A percentile compares a stretch with the other conserved stretches of the same genome.
These are phyloP conservation scores for Phytopythium aichiense DNA, from an alignment of 352 stramenopile genomes.

Conservation along the genomic window DNA sequence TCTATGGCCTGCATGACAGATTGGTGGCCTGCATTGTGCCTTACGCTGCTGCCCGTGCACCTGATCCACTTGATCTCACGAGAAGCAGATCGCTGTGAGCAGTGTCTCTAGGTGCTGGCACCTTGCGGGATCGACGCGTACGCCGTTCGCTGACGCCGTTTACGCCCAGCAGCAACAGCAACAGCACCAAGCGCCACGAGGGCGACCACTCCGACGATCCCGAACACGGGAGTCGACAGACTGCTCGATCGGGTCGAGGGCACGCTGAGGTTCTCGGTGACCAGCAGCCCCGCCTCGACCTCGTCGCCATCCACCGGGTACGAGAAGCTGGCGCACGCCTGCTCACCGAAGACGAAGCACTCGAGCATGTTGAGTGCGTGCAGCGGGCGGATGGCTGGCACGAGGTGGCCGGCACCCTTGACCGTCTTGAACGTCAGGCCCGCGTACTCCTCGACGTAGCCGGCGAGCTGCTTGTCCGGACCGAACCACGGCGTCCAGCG, in stretches of 20 bases:
- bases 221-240: neutral
- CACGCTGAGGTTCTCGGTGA: neutral
- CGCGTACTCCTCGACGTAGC: slow-evolving; percentile 85
- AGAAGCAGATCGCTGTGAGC: neutral
- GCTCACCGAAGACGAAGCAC: slow-evolving; percentile 73
- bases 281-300: slow-evolving; percentile 6
- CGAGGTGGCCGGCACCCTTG: slow-evolving; percentile 90
- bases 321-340: slow-evolving; percentile 38
- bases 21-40: neutral
- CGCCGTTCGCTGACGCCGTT: neutral
- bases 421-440: slow-evolving; percentile 90
- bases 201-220: neutral
- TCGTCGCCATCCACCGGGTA: slow-evolving; percentile 41
- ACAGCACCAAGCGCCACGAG: neutral
- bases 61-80: neutral
- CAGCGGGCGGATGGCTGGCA: slow-evolving; percentile 66
- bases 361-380: slow-evolving; percentile 79
- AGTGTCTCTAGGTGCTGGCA: neutral
- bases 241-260: neutral
- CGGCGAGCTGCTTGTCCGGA: slow-evolving; percentile 79
- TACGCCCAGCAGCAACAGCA: neutral
- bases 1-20: too few species aligned
- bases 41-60: neutral
- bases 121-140: neutral
- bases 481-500: slow-evolving; percentile 77